A percentile compares a stretch with the other conserved stretches of the same genome.
Evolutionary conservation across 2,329 filamentous ascomycete species (phyloP).

Genomic region (Aplosporella prunicola): DNA sequence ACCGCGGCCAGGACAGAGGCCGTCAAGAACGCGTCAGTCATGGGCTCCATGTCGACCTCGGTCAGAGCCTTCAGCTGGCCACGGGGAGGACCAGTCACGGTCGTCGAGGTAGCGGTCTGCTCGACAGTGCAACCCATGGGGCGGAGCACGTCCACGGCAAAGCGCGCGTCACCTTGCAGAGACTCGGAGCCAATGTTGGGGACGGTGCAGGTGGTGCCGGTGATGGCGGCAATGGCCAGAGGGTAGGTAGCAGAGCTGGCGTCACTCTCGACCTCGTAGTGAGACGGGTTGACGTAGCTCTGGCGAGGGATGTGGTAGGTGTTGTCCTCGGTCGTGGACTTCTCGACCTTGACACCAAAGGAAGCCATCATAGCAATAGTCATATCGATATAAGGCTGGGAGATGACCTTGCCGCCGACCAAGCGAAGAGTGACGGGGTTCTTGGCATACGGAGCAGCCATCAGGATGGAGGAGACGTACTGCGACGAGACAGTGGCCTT

Average conservation of each 20-base stretch:
- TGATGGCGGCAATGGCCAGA: constrained; percentile 86
- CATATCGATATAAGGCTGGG: constrained; percentile 97
- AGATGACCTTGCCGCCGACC: constrained; percentile 95
- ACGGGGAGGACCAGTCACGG: constrained; percentile 74
- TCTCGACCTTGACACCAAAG: constrained; percentile 75
- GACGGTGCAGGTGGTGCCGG: constrained; percentile 88
- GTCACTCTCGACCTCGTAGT: constrained; percentile 92
- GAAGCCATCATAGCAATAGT: constrained; percentile 94
- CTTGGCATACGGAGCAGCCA: constrained; percentile 96
- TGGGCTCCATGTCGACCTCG: constrained; percentile 94
- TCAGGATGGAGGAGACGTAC: constrained; percentile 92
- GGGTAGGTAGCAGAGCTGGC: constrained; percentile 97
- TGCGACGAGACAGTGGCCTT: constrained; percentile 97
- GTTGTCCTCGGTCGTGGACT: constrained; percentile 68
- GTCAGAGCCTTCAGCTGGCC: constrained; percentile 66
- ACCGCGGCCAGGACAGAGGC: constrained; percentile 89
- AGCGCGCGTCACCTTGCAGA: constrained; percentile 87
- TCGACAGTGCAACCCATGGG: constrained; percentile 92
- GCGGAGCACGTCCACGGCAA: constrained; percentile 77
- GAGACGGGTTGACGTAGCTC: constrained; percentile 68
- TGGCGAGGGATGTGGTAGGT: constrained; percentile 91
- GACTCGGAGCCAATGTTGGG: constrained; percentile 92
- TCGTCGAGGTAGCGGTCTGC: constrained; percentile 78
- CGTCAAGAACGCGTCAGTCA: constrained; percentile 97
- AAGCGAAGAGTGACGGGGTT: constrained; percentile 81